phyloP scores from a whole-genome alignment of 345 rosid genomes.

The Pelargonium nanum region DNA sequence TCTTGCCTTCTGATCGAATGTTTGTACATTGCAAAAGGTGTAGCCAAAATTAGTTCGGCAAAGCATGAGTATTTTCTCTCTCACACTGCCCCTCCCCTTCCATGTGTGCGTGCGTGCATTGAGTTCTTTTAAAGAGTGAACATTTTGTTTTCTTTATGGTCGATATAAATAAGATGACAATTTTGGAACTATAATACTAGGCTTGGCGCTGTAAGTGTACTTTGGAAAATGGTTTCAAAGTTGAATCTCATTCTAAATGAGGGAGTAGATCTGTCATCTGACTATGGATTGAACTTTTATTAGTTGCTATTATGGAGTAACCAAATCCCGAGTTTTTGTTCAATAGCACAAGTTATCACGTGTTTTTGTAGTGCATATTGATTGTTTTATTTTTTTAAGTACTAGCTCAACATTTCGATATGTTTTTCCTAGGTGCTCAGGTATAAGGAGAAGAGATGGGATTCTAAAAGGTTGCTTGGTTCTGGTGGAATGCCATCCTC shows the following conservation, averaged over 20 bases:
- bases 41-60: too few species aligned
- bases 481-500: constrained; percentile 98
- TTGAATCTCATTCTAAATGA: too few species aligned
- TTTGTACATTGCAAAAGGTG: too few species aligned
- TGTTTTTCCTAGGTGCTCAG: constrained; percentile 40
- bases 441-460: constrained; percentile 63
- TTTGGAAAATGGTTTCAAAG: background rate
- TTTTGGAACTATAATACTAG: background rate
- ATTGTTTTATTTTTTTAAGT: background rate
- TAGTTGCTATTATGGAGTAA: background rate
- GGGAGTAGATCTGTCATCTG: background rate
- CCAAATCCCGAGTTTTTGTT: background rate
- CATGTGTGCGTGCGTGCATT: too few species aligned
- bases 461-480: constrained; percentile 59
- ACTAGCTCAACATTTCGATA: constrained; percentile 22
- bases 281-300: too few species aligned
- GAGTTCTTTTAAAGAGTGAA: too few species aligned
- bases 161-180: background rate
- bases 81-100: too few species aligned
- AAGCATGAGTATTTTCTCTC: too few species aligned
- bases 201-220: background rate
- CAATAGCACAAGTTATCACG: background rate
- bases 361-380: background rate
- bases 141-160: too few species aligned
- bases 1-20: too few species aligned